Base-by-base conservation (phyloP, 2,329 filamentous ascomycete genomes). In the Talaromyces atroroseus region DNA sequence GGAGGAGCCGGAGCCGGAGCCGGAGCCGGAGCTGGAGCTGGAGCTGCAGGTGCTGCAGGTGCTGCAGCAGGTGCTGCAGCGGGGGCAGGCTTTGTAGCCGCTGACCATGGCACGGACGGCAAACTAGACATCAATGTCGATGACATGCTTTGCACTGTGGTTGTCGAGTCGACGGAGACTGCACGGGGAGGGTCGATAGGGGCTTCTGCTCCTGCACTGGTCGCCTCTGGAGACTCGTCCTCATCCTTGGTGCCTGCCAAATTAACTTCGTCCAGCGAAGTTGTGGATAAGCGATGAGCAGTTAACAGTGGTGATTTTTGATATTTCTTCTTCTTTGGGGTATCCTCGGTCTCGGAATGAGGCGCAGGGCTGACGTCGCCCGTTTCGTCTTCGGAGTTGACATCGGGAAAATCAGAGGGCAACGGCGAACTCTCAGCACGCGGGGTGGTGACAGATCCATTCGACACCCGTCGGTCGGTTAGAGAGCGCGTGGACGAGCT, bases 211-310 rank as follows among this genome's bases (percentile, higher is more conserved):
- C 64, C 61, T 54, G 61, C 59, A 51, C 60, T 61, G 49, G 63
- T 60, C 50, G 63, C 57, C 6, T 62, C 62, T 59, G 60, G 70
- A 56, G 62, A 71, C 32, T 67, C 69, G 18, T 57, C 47, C 58
- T 73, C 69, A 36, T 85, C 82, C 66, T 84, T 85, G 68, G 84
- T 82, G 62, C 73, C 71, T 54, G 77, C 72, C 57, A 92, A 77
- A 65, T 84, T 87, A 59, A 91, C 83, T 67, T 86, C 82, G 61
- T 85, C 82, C 64, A 85, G 78, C 56, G 82, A 84, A 53, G 77
- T 74, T 57, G 78, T 78, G 5, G 82, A 84, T 60, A 82, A 72
- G 36, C 80, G 76, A 63, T 80, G 80, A 59, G 78, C 72, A 20
- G 78, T 79, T 63, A 80, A 70, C 49, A 75, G 71, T 52, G 80